phyloP scores from a whole-genome alignment of 1,284 basidiomycete genomes.

The Moesziomyces parantarcticus region DNA sequence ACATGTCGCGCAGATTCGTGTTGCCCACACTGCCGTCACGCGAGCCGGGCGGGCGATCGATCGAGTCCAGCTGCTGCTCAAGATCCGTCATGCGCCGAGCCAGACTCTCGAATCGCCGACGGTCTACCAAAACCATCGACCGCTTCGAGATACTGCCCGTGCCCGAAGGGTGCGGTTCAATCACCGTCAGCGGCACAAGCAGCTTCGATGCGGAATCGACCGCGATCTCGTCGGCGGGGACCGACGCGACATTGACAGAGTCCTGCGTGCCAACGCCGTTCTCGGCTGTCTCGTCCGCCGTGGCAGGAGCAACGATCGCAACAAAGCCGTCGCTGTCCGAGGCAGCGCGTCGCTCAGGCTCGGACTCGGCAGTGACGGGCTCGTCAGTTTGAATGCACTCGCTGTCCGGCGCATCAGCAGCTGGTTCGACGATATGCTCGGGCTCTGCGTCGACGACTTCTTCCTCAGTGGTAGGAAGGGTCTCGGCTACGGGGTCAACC shows the following conservation, averaged over 20 bases:
- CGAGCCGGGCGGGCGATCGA: conserved; percentile 2
- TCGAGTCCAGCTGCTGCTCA: conserved; percentile 32
- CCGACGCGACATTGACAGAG: neutral
- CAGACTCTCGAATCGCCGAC: conserved; percentile 53
- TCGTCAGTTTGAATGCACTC: too few relatives aligned
- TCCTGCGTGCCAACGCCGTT: neutral
- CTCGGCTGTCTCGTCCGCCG: neutral
- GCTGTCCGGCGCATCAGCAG: neutral
- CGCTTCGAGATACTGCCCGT: conserved; percentile 57
- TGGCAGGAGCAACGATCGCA: neutral
- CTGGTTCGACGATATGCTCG: neutral
- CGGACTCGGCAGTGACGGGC: too few relatives aligned
- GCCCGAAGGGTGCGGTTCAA: conserved; percentile 52
- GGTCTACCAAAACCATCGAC: conserved; percentile 60
- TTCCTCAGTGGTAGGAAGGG: neutral
- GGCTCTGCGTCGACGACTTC: neutral
- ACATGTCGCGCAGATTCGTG: conserved; percentile 16
- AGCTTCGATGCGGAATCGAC: conserved; percentile 12
- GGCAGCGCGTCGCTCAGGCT: neutral
- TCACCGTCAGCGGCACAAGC: conserved; percentile 45
- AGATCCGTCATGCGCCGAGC: conserved; percentile 54
- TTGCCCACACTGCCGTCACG: neutral
- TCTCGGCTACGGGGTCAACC: neutral
- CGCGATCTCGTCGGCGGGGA: too few relatives aligned
- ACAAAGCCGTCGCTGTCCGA: neutral